These are phyloP conservation scores for Cytospora leucostoma DNA, from an alignment of 2,329 filamentous ascomycete genomes.

Conservation along the genomic window DNA sequence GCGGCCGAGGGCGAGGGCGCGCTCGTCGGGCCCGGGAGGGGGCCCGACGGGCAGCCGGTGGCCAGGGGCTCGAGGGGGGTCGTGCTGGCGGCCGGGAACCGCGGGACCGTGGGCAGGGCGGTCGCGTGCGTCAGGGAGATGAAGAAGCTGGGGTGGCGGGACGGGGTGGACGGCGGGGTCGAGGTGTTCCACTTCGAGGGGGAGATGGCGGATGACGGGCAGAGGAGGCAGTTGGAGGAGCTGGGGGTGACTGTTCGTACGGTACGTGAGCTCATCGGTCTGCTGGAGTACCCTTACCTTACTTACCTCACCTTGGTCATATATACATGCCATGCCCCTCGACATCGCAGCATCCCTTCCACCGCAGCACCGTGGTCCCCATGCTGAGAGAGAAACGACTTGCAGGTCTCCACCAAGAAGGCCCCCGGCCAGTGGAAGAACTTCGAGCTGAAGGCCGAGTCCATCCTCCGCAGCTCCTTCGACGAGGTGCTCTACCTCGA, in stretches of 20 bases:
- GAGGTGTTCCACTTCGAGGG: constrained; percentile 27
- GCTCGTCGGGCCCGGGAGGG: constrained; percentile 21
- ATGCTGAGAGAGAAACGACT: not conserved
- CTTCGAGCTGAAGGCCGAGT: constrained; percentile 27
- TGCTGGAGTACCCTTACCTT: too few relatives aligned
- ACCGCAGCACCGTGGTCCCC: not conserved
- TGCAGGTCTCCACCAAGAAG: constrained; percentile 24
- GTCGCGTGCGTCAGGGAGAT: constrained; percentile 20
- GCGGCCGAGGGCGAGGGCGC: constrained; percentile 8
- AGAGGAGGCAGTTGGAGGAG: constrained; percentile 12
- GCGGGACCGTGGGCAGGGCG: constrained; percentile 20
- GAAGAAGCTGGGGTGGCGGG: constrained; percentile 23
- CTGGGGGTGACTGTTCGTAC: constrained; percentile 19
- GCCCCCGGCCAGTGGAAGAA: constrained; percentile 26
- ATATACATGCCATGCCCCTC: too few relatives aligned
- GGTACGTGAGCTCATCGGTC: too few relatives aligned
- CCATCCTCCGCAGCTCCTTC: constrained; percentile 24
- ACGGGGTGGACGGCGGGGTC: constrained; percentile 18
- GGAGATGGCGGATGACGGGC: constrained; percentile 19
- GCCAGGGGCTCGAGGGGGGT: constrained; percentile 19
- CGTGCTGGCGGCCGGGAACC: constrained; percentile 25
- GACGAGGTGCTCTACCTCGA: constrained; percentile 28
- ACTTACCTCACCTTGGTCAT: too few relatives aligned
- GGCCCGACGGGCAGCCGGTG: constrained; percentile 3
- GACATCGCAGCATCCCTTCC: not conserved